Base-by-base conservation (phyloP, 352 stramenopile genomes). In the Phytophthora crassamura region DNA sequence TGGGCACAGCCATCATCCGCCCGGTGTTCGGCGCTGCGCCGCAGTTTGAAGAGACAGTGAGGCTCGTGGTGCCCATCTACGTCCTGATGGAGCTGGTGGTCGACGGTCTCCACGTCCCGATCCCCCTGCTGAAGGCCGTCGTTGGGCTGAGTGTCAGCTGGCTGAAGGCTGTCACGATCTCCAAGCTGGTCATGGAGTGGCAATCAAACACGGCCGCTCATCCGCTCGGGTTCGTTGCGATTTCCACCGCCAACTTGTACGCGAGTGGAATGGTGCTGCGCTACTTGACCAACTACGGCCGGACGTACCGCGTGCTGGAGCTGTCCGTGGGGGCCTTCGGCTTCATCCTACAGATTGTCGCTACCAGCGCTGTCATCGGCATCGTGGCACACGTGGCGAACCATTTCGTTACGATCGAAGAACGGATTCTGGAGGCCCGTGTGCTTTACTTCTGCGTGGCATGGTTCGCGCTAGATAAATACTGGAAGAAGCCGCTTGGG, bases 381-480 rank as follows among this genome's bases (percentile, higher is more conserved):
- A 39, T 90, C 20, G 61, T 90, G 7, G 84, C 84, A 20, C 73
- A 87, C 42, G 58, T 84, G 38, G 84, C 82, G 18, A 90, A 88
- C 39, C 72, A 87, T 69, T 84, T 90, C 46, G 67, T 64, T 58
- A 69, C 67, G 28, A 78, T 77, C 20, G 59, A 74, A 54, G 78
- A 87, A 61, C 69, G 72, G n/a, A 64, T 80, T 32, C 25, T 81
- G 6, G 83, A 91, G 42, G 83, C 79, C 16, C 66, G 60, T 12
- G 67, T 67, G 28, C 70, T 92, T n/a, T 88, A 90, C 56, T 80
- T 86, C 36, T 73, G 72, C 22, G 75, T 92, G 42, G 78, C 82
- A n/a, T 90, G 80, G 78, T 90, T 88, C 51, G 70, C 77, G 25
- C 70, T 92, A 16, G 46, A 91, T 69, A 90, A 90, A 41, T 92